Conservation (phyloP, 257 asterid genomes). For the Penstemon davidsonii region DNA sequence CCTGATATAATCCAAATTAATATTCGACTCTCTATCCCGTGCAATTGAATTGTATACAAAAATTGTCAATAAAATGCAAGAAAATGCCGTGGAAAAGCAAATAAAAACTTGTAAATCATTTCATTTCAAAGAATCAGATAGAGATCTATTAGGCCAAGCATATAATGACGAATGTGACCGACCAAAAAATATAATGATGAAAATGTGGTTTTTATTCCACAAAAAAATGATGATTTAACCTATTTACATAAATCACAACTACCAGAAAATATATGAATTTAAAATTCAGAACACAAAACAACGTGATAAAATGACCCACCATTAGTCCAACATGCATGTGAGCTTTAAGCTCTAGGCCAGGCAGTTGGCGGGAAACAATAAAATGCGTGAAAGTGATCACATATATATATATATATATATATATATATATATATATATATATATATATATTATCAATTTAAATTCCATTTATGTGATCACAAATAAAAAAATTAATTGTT, state of each 20-base stretch:
- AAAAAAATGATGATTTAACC: background rate
- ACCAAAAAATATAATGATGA: conserved; percentile 10
- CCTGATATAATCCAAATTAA: too few relatives aligned
- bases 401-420: too few relatives aligned
- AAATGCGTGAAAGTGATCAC: conserved; percentile 35
- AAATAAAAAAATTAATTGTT: conserved; percentile 5
- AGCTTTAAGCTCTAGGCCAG: conserved; percentile 27
- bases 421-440: background rate
- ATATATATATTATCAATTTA: conserved; percentile 5
- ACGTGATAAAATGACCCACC: conserved; percentile 51
- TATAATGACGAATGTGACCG: background rate
- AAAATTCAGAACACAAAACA: background rate
- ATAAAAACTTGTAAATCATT: conserved; percentile 4
- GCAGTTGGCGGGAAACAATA: conserved; percentile 19
- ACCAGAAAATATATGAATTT: background rate
- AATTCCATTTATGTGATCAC: conserved; percentile 25
- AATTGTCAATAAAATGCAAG: too few relatives aligned
- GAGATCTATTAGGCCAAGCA: conserved; percentile 26
- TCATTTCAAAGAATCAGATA: conserved; percentile 27
- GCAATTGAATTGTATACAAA: too few relatives aligned
- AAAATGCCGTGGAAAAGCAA: background rate
- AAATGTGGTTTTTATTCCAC: conserved; percentile 27
- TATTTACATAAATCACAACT: conserved; percentile 8
- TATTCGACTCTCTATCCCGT: too few relatives aligned
- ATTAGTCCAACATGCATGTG: conserved; percentile 36